A percentile compares a stretch with the other conserved stretches of the same genome.
These are phyloP conservation scores for Aspergillus brasiliensis DNA, from an alignment of 2,329 filamentous ascomycete genomes.

Conservation along the genomic window DNA sequence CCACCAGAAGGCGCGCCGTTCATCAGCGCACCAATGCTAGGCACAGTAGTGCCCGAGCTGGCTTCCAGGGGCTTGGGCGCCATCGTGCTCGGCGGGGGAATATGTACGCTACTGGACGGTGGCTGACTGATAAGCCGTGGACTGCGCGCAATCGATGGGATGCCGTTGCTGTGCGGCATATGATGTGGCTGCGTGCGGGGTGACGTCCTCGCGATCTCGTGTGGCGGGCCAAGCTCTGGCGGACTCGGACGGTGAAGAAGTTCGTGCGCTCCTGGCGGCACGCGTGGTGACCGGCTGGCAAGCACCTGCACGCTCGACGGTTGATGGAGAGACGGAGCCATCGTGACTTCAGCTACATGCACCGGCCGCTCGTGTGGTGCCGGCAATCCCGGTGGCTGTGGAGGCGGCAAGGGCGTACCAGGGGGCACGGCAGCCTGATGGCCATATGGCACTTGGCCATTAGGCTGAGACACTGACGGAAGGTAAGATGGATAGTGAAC, in stretches of 20 bases:
- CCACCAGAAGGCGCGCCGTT: slow-evolving; percentile 37
- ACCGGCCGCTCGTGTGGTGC: slow-evolving; percentile 38
- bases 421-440: slow-evolving; percentile 20
- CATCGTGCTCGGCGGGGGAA: slow-evolving; percentile 17
- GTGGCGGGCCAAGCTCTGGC: slow-evolving; percentile 29
- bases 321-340: slow-evolving; percentile 27
- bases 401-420: slow-evolving; percentile 18
- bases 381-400: slow-evolving; percentile 29
- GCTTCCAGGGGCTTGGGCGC: slow-evolving; percentile 27
- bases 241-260: slow-evolving; percentile 31
- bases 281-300: slow-evolving; percentile 31
- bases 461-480: slow-evolving; percentile 35
- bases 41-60: slow-evolving; percentile 49
- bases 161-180: slow-evolving; percentile 24
- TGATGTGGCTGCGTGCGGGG: slow-evolving; percentile 32
- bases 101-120: slow-evolving; percentile 19
- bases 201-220: slow-evolving; percentile 41
- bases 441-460: slow-evolving; percentile 36
- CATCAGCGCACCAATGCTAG: slow-evolving; percentile 55
- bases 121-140: slow-evolving; percentile 33
- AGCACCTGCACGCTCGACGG: slow-evolving; percentile 23
- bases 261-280: slow-evolving; percentile 29
- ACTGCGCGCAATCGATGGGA: slow-evolving; percentile 22
- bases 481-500: slow-evolving; percentile 42
- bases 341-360: slow-evolving; percentile 33